phyloP scores from a whole-genome alignment of 2,329 filamentous ascomycete genomes.

The Aureobasidium sp. region DNA sequence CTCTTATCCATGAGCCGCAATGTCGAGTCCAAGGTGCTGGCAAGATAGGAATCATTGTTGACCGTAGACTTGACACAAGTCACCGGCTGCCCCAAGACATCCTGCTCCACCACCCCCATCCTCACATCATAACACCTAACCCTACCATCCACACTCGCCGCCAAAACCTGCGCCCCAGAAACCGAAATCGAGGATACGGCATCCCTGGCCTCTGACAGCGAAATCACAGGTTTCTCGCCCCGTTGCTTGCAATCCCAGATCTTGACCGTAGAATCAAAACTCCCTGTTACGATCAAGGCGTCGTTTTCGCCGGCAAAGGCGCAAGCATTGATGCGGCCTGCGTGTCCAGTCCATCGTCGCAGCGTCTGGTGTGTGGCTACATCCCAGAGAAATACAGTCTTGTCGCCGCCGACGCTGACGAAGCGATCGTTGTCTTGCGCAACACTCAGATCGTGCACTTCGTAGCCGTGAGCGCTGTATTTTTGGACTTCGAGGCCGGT shows the following conservation, averaged over 20 bases:
- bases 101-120: slow-evolving; percentile 62
- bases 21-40: slow-evolving; percentile 67
- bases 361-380: slow-evolving; percentile 72
- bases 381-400: slow-evolving; percentile 90
- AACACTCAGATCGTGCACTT: slow-evolving; percentile 75
- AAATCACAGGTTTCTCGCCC: slow-evolving; percentile 60
- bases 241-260: slow-evolving; percentile 63
- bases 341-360: slow-evolving; percentile 60
- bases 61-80: slow-evolving; percentile 66
- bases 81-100: slow-evolving; percentile 65
- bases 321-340: slow-evolving; percentile 70
- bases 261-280: slow-evolving; percentile 68
- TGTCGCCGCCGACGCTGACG: slow-evolving; percentile 81
- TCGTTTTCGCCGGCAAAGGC: slow-evolving; percentile 72
- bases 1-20: slow-evolving; percentile 74
- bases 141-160: slow-evolving; percentile 77
- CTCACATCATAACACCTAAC: slow-evolving; percentile 77
- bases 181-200: slow-evolving; percentile 47
- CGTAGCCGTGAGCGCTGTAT: slow-evolving; percentile 86
- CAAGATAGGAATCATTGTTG: slow-evolving; percentile 68
- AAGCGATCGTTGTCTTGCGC: slow-evolving; percentile 72
- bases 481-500: slow-evolving; percentile 63
- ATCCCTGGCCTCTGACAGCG: slow-evolving; percentile 66
- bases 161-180: slow-evolving; percentile 50
- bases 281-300: slow-evolving; percentile 62